Conservation (phyloP, 805 yeast genomes). For the Hanseniaspora pseudoguilliermondii region DNA sequence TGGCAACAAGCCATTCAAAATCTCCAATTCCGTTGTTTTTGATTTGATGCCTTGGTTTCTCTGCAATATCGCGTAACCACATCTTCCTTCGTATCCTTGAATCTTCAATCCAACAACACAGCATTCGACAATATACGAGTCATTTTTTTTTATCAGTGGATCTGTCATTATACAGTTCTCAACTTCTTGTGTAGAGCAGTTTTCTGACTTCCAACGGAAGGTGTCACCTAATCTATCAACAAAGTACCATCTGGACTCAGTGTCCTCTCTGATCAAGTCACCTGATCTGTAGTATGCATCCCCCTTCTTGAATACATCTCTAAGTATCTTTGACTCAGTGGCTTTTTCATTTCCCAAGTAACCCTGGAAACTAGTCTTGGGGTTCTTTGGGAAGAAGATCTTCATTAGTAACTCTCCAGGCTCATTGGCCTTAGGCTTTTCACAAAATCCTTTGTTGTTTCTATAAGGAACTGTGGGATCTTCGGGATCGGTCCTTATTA, state of each 20-base stretch:
- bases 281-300: slow-evolving; percentile 90
- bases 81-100: slow-evolving; percentile 85
- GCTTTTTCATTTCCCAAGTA: slow-evolving; percentile 71
- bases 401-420: slow-evolving; percentile 83
- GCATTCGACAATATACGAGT: slow-evolving; percentile 39
- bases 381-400: slow-evolving; percentile 47
- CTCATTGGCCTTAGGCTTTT: slow-evolving; percentile 41
- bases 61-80: slow-evolving; percentile 75
- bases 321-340: slow-evolving; percentile 59
- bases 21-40: slow-evolving; percentile 19
- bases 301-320: slow-evolving; percentile 66
- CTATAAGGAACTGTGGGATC: slow-evolving; percentile 63
- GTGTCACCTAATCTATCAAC: slow-evolving; percentile 92
- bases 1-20: slow-evolving; percentile 31
- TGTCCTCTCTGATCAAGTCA: slow-evolving; percentile 61
- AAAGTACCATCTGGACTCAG: slow-evolving; percentile 59
- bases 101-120: slow-evolving; percentile 82
- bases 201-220: slow-evolving; percentile 92
- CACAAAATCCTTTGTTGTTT: slow-evolving; percentile 53
- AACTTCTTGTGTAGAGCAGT: slow-evolving; percentile 86
- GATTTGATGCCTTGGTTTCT: slow-evolving; percentile 27
- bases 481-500: slow-evolving; percentile 68
- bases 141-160: slow-evolving; percentile 14
- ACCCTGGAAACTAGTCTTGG: slow-evolving; percentile 77
- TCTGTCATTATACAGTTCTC: slow-evolving; percentile 48